A percentile compares a stretch with the other conserved stretches of the same genome.
Evolutionary conservation across 768 basidiomycete genomes (phyloP).

Genomic region (Leccinellum rugosiceps): DNA sequence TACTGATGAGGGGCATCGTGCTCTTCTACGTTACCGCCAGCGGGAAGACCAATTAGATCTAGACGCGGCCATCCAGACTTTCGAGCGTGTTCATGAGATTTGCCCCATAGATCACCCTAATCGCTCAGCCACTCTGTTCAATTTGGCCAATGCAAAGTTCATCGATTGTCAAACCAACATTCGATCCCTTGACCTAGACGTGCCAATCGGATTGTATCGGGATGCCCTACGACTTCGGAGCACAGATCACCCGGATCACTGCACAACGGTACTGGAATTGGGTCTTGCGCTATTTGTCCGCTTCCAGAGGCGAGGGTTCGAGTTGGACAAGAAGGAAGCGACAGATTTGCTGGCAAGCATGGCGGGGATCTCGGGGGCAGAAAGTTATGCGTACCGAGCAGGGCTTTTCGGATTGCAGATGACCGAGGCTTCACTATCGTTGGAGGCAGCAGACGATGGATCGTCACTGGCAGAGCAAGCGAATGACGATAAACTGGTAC

Average conservation of each 20-base stretch:
- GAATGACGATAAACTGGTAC: too few species aligned
- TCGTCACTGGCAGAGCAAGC: too few species aligned
- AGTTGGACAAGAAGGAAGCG: background rate
- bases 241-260: background rate
- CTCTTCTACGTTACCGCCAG: background rate
- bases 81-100: background rate
- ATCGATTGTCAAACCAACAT: background rate
- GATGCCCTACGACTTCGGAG: background rate
- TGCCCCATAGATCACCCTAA: background rate
- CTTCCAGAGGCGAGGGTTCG: background rate
- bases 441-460: too few species aligned
- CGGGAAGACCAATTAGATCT: background rate
- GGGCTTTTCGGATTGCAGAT: background rate
- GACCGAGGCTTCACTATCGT: too few species aligned
- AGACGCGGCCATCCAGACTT: background rate
- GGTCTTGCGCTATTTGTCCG: background rate
- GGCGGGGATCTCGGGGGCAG: background rate
- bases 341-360: background rate
- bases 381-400: background rate
- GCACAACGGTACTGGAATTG: background rate
- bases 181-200: background rate
- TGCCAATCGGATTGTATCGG: background rate
- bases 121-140: background rate
- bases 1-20: background rate
- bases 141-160: background rate